Evolutionary conservation across 1,139 yeast genomes (phyloP).

Genomic region (Yamadazyma buinensis): DNA sequence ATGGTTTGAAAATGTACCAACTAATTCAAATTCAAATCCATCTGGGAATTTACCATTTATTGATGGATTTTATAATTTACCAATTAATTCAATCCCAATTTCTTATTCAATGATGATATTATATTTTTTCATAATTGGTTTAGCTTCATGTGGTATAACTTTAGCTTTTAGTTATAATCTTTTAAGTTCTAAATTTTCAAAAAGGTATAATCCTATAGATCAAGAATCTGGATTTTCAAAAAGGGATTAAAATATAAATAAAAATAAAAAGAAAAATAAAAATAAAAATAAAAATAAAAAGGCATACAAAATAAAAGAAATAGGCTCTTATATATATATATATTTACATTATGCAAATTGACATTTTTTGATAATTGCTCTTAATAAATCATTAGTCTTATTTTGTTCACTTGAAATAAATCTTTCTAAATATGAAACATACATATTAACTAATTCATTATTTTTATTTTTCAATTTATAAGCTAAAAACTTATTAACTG

Average conservation of each 20-base stretch:
- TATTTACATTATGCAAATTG: constrained; percentile 1
- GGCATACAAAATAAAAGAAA: no score
- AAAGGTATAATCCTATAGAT: constrained; percentile 22
- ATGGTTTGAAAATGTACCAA: constrained; percentile 42
- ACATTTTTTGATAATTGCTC: constrained; percentile 31
- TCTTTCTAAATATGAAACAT: constrained; percentile 35
- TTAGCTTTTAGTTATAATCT: constrained; percentile 23
- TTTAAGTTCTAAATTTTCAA: constrained; percentile 18
- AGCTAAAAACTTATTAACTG: constrained; percentile 70
- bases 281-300: no score
- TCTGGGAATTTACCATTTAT: constrained; percentile 29
- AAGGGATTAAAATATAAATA: constrained; percentile 26
- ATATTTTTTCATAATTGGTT: constrained; percentile 21
- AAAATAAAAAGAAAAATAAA: no score
- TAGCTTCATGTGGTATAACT: constrained; percentile 23
- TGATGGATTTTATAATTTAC: constrained; percentile 43
- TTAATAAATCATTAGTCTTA: constrained; percentile 26
- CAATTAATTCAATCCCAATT: constrained; percentile 26
- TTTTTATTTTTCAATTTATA: constrained; percentile 43
- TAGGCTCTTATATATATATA: no score
- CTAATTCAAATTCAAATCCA: constrained; percentile 11
- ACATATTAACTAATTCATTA: constrained; percentile 41
- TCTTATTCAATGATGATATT: constrained; percentile 21
- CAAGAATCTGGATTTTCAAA: constrained; percentile 25
- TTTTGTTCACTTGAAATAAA: constrained; percentile 25